Base-by-base conservation (phyloP, 2,329 filamentous ascomycete species). In the Bimuria novae-zelandiae region DNA sequence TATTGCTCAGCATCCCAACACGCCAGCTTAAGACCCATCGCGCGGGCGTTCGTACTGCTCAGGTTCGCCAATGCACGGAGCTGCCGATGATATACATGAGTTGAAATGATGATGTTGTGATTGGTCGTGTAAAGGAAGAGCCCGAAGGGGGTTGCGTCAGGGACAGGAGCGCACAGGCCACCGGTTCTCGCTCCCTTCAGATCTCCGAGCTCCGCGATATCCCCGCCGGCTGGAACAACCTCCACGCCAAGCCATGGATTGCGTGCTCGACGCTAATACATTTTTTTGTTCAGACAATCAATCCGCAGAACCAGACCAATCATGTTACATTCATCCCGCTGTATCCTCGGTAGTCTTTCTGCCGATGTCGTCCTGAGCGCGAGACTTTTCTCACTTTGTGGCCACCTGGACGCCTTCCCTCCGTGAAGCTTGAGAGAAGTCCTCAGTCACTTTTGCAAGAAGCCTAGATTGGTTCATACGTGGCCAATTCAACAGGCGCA, bases 291-390 rank as follows among this genome's bases (percentile, higher is more conserved):
- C 51, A 56, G 59, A 64, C 56, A 56, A 61, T 61, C 55, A 50
- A 57, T n/a, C 47, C 45, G 52, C 49, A 40, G 25, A 25, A 52
- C 52, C 42, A 57, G 40, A 56, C 68, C 68, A 71, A 71, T 71
- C 66, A 69, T 64, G 64, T 47, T 51, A 27, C 33, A 32, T 33
- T 29, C 32, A 47, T 51, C 53, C 49, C 56, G 54, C 62, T 52
- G 51, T 56, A 43, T 25, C 57, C 59, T 67, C 65, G 67, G 65
- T 55, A 51, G 49, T 51, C 59, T 49, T 54, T 64, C 49, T 61
- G 62, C 64, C 66, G 66, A 66, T 65, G 57, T 67, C 67, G 68
- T 65, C 59, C 51, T 51, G 52, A 36, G 37, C 47, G 51, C 50
- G 57, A 51, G 58, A 50, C 55, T 60, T 61, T 61, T 59, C 27